Evolutionary conservation across 257 asterid species (phyloP), one percentile per base, ranked within the genome.

Genomic region (Forsythia viridissima): DNA sequence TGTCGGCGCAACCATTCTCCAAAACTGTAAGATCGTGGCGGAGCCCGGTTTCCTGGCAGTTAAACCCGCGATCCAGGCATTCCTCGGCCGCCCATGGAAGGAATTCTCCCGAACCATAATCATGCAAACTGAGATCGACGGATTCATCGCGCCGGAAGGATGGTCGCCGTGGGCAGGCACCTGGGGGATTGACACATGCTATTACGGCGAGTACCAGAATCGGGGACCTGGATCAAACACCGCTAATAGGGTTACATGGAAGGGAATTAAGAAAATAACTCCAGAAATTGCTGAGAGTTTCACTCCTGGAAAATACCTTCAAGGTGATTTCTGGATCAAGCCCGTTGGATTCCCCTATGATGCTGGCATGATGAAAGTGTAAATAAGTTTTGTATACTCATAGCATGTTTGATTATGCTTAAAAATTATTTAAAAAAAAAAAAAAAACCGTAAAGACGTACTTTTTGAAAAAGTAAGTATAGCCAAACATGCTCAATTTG

Each of bases 31-130:
- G 13, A 81, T 94, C 68, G 20, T 16, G 15, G 91, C 93, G 0
- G 97, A 90, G n/a, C 83, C 87, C 0, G 92, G 42, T 1, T 87
- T 90, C 72, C 20, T 79, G 0, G 55, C 72, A 0, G 48, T 67
- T 3, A 68, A 67, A 0, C 91, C 93, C 0, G n/a, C 84, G 1
- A 0, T 84, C 46, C 71, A 40, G 20, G 89, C 87, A 0, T 92
- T 74, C 79, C 91, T 93, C 0, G 98, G 98, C 6, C 91, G 98
- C 1, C 98, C 98, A 3, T 90, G 96, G 98, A 93, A 93, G 87
- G 89, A 87, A 55, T 93, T 9, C 61, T 92, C 98, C 0, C 87
- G 93, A 82, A 92, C 98, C 0, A 61, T 93, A 13, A 78, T 93
- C 76, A 89, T 92, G 97, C 86, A 90, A n/a, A 78, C 96, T 3